A percentile compares a stretch with the other conserved stretches of the same genome.
These are phyloP conservation scores for Ploettnerulaceae sp. DNA, from an alignment of 2,329 filamentous ascomycete genomes.

Conservation along the genomic window DNA sequence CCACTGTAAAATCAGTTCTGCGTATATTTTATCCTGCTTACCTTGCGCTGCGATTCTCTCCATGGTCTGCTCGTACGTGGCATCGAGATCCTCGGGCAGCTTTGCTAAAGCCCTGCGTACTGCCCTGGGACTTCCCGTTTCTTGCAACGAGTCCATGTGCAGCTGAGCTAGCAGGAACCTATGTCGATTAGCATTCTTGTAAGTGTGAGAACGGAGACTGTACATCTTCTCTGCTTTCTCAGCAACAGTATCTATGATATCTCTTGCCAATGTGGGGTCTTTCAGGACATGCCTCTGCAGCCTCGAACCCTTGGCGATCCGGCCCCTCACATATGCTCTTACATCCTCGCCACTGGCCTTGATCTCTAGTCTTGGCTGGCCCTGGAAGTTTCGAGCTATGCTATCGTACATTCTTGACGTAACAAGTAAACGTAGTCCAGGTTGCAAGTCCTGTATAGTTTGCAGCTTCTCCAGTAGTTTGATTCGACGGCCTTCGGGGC, in stretches of 20 bases:
- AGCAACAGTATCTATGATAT: no score
- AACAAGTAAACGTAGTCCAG: conserved; percentile 28
- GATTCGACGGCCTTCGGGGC: conserved; percentile 7
- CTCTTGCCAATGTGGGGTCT: no score
- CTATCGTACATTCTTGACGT: conserved; percentile 33
- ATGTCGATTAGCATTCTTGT: neutral
- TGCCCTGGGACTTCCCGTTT: conserved; percentile 31
- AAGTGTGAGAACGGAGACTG: conserved; percentile 6
- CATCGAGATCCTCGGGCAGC: conserved; percentile 34
- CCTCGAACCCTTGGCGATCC: conserved; percentile 21
- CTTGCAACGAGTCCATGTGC: conserved; percentile 34
- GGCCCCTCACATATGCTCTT: conserved; percentile 26
- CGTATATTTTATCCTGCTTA: conserved; percentile 32
- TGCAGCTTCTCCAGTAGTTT: conserved; percentile 31
- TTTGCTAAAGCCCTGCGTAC: conserved; percentile 33
- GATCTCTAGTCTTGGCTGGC: conserved; percentile 28
- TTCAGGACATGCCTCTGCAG: no score
- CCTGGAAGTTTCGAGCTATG: conserved; percentile 24
- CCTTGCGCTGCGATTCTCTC: conserved; percentile 39
- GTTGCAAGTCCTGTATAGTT: conserved; percentile 19
- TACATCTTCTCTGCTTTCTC: no score
- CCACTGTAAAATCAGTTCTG: conserved; percentile 27
- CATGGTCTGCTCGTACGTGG: conserved; percentile 41
- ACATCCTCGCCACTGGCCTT: conserved; percentile 32
- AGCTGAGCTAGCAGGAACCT: conserved; percentile 18